Percentiles rank a stretch among this genome's conserved stretches.
Conservation (phyloP, 441 rosid genomes). For the Eugenia klotzschiana region DNA sequence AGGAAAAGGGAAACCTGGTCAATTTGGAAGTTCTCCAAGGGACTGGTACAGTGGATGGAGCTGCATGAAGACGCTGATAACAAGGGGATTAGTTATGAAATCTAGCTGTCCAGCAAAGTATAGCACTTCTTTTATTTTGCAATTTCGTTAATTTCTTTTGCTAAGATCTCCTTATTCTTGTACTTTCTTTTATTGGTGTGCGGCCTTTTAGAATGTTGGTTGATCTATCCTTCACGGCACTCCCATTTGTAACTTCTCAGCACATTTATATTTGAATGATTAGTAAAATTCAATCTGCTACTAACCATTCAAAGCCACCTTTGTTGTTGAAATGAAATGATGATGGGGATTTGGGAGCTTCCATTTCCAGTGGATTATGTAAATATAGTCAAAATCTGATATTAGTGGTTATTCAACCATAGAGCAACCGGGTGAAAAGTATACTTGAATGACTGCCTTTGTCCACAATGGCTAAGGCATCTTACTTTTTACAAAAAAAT, state of each 20-base stretch:
- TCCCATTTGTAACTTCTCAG: not conserved
- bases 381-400: not conserved
- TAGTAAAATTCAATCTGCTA: not conserved
- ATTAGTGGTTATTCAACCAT: not conserved
- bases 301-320: not conserved
- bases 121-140: not conserved
- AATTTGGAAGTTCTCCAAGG: constrained; percentile 60
- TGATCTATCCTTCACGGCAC: not conserved
- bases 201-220: not conserved
- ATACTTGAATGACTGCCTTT: not conserved
- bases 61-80: constrained; percentile 74
- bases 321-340: not conserved
- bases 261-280: not conserved
- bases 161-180: not conserved
- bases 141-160: not conserved
- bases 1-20: constrained; percentile 5
- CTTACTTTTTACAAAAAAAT: not conserved
- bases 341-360: not conserved
- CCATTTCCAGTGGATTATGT: not conserved
- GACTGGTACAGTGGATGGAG: constrained; percentile 93
- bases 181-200: not conserved
- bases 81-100: constrained; percentile 75
- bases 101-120: constrained; percentile 97
- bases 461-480: not conserved
- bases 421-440: not conserved